Percentiles rank a stretch among this genome's conserved stretches.
Evolutionary conservation across 2,329 filamentous ascomycete genomes (phyloP).

Genomic region (Fusarium sp.): DNA sequence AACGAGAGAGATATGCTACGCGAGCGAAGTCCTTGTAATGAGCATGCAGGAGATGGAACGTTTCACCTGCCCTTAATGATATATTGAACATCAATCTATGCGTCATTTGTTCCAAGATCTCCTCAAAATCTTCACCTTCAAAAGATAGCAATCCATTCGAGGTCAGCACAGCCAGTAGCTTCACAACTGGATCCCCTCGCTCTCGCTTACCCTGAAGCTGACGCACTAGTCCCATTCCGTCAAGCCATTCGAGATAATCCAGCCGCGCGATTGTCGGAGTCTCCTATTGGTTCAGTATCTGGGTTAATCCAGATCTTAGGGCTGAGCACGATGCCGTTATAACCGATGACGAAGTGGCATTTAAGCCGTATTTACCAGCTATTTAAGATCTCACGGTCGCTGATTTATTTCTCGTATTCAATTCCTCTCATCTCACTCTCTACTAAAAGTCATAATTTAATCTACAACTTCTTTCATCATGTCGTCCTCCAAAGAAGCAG

Average conservation of each 20-base stretch:
- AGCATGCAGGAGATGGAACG: rapidly evolving
- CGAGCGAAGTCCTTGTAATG: rapidly evolving
- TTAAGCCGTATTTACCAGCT: not conserved
- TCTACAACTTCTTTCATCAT: not conserved
- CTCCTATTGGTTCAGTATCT: constrained; percentile 1
- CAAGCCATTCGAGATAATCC: constrained; percentile 7
- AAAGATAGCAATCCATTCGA: not conserved
- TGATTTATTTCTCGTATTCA: not conserved
- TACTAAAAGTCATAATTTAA: rapidly evolving
- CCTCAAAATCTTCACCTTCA: rapidly evolving
- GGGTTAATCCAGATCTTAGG: not conserved
- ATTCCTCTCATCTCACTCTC: not conserved
- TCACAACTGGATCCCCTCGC: not conserved
- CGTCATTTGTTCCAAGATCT: rapidly evolving
- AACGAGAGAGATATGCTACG: no score
- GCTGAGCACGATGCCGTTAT: constrained; percentile 22
- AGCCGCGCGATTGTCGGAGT: not conserved
- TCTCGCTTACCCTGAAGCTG: not conserved
- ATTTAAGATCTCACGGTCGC: constrained; percentile 8
- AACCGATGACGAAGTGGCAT: constrained; percentile 30
- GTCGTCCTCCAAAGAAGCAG: constrained; percentile 24
- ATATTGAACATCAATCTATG: not conserved
- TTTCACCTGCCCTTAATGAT: rapidly evolving
- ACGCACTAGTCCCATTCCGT: not conserved
- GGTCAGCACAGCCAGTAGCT: not conserved